Evolutionary conservation across 1,284 basidiomycete genomes (phyloP).

Genomic region (Microbotryum violaceum): DNA sequence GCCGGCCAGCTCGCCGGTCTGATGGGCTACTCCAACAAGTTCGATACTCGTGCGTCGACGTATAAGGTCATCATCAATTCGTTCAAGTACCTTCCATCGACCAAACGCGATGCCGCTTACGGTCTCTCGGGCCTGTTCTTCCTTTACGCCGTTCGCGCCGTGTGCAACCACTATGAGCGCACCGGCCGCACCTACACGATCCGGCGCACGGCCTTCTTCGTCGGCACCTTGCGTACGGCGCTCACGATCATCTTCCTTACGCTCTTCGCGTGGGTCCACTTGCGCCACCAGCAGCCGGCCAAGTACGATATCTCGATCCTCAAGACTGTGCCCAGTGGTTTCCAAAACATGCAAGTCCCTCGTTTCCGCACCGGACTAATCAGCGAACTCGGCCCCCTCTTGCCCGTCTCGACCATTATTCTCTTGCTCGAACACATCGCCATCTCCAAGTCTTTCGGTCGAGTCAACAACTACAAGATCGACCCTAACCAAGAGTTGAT

Average conservation of each 20-base stretch:
- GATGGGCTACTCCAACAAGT: constrained; percentile 67
- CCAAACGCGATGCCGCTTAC: constrained; percentile 78
- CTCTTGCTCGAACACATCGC: constrained; percentile 93
- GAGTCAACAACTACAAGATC: constrained; percentile 94
- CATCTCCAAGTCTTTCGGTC: constrained; percentile 79
- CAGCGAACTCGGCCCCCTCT: constrained; percentile 59
- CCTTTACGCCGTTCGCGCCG: constrained; percentile 67
- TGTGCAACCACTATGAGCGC: constrained; percentile 47
- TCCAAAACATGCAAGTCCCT: constrained; percentile 62
- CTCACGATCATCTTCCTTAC: constrained; percentile 79
- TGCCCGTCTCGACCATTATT: constrained; percentile 89
- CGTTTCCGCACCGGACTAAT: constrained; percentile 53
- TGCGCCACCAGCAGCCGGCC: constrained; percentile 52
- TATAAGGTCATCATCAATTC: constrained; percentile 88
- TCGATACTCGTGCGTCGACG: constrained; percentile 71
- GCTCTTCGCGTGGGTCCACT: constrained; percentile 74
- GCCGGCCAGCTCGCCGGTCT: constrained; percentile 75
- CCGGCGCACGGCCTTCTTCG: constrained; percentile 79
- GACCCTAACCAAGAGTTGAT: constrained; percentile 95
- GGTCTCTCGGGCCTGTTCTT: constrained; percentile 67
- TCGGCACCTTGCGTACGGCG: constrained; percentile 73
- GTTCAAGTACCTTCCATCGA: constrained; percentile 67
- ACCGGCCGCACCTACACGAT: constrained; percentile 22
- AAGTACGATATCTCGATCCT: constrained; percentile 81
- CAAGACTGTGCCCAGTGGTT: constrained; percentile 59